phyloP scores from a whole-genome alignment of 495 filamentous ascomycete genomes.

The Daldinia bambusicola region DNA sequence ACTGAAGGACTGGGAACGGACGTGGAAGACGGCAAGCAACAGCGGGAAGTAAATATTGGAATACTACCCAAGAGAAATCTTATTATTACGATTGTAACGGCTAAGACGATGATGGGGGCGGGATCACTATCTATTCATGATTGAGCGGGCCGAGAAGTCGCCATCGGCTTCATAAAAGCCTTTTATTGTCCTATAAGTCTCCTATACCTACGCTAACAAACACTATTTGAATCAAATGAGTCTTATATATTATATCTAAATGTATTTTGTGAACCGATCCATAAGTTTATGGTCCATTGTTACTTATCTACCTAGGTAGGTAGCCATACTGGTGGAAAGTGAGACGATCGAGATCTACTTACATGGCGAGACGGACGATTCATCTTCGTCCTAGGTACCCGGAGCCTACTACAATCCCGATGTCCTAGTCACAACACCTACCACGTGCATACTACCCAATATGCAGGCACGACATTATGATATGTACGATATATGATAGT shows the following conservation, averaged over 20 bases:
- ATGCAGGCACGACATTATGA: too few species aligned
- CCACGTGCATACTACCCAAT: too few species aligned
- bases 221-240: background rate
- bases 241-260: too few species aligned
- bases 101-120: background rate
- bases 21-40: conserved; percentile 21
- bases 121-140: background rate
- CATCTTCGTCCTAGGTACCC: background rate
- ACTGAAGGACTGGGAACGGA: conserved; percentile 8
- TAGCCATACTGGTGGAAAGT: background rate
- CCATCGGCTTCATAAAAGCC: background rate
- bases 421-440: background rate
- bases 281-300: background rate
- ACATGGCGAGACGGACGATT: background rate
- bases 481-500: too few species aligned
- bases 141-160: background rate
- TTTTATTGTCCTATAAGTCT: background rate
- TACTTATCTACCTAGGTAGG: background rate
- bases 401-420: background rate
- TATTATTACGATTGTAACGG: background rate
- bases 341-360: background rate
- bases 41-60: background rate
- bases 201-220: too few species aligned
- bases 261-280: too few species aligned
- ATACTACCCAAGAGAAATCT: background rate